Base-by-base conservation (phyloP, 2,329 filamentous ascomycete genomes). In the Chrysoporthe austroafricana region DNA sequence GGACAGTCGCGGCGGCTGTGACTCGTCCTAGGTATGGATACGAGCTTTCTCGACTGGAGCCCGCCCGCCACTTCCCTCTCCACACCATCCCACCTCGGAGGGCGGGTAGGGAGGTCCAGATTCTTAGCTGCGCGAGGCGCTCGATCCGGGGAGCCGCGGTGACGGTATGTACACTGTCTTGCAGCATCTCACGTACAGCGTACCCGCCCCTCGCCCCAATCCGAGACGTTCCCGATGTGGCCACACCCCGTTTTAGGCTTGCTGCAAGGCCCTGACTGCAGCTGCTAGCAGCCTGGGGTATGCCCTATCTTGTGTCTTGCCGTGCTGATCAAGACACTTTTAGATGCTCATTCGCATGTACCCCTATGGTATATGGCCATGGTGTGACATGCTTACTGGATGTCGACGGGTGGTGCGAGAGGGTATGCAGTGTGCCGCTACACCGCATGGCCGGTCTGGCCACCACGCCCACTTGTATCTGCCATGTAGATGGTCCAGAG, bases 91-190 rank as follows among this genome's bases (percentile, higher is more conserved):
- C 18, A 34, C 34, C 11, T 21, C 34, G 18, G 50, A 11, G 6
- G 26, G 26, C 61, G 58, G 32, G 42, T 32, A 18, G 36, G 34
- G 56, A 50, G 66, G 57, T 62, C 67, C 44, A 65, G 68, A 64
- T 57, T 66, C 54, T 46, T 48, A 57, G 68, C 59, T 48, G 43
- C 42, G 26, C 59, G 59, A 61, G 58, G 26, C 42, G 59, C 43
- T 14, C 57, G 65, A 67, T 48, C 65, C 65, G 62, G 59, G 52
- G 59, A 63, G 62, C 68, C 68, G 66, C 68, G 44, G 62, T 54
- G 48, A 36, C 54, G 58, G 21, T 48, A 61, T 48, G 26, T 46
- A 21, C 39, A 61, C 36, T 58, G 62, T 61, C 59, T 59, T 66
- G 58, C 39, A 62, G 26, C 58, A 67, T 56, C 57, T 56, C 43